Evolutionary conservation across 2,329 filamentous ascomycete species (phyloP).

Genomic region (Hymenoscyphus scutula): DNA sequence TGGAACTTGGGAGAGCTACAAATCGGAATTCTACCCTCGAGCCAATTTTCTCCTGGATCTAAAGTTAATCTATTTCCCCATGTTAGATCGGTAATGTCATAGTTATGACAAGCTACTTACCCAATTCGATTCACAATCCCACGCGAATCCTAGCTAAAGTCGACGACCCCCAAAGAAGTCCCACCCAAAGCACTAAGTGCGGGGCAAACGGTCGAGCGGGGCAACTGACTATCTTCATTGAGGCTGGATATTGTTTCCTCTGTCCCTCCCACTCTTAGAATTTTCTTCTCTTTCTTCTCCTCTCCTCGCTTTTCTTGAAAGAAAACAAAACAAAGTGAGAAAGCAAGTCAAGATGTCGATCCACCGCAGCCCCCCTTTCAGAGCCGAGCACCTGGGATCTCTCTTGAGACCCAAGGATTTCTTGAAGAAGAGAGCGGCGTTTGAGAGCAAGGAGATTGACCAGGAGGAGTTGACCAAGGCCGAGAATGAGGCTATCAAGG

Average conservation of each 20-base stretch:
- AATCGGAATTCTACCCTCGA: not conserved
- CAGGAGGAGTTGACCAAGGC: constrained; percentile 45
- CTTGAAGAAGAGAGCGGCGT: constrained; percentile 52
- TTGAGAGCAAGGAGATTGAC: constrained; percentile 48
- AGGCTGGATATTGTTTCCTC: not conserved
- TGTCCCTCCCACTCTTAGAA: too few relatives aligned
- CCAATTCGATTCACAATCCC: not conserved
- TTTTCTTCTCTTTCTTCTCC: too few relatives aligned
- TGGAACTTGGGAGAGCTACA: not conserved
- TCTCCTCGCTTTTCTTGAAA: not conserved
- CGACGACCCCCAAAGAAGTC: not conserved
- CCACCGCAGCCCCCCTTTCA: constrained; percentile 42
- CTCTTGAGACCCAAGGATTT: constrained; percentile 58
- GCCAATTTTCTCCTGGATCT: too few relatives aligned
- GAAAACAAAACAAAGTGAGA: not conserved
- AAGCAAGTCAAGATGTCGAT: constrained; percentile 13
- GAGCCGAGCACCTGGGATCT: constrained; percentile 65
- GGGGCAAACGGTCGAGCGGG: constrained; percentile 1
- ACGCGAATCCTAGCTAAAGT: not conserved
- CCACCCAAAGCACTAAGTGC: not conserved
- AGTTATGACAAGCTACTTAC: constrained; percentile 3
- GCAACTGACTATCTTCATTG: not conserved
- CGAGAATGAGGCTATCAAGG: constrained; percentile 57
- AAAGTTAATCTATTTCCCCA: not conserved
- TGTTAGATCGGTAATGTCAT: not conserved